Evolutionary conservation across 345 rosid genomes (phyloP).

Genomic region (Eucalyptus fibrosa): DNA sequence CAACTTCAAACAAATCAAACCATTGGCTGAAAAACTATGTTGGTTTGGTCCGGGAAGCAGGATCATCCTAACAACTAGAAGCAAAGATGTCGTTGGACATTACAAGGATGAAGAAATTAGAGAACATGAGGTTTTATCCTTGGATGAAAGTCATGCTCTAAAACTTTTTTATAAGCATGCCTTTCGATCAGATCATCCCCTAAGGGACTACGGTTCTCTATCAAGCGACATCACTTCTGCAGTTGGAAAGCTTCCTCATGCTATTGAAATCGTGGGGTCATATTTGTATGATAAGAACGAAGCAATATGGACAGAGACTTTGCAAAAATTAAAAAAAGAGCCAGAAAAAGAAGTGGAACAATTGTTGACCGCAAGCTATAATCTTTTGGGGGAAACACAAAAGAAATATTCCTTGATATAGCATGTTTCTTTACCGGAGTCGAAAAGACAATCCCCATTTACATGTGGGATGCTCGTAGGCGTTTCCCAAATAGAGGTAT

Average conservation of each 20-base stretch:
- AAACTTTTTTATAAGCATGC: too few species aligned
- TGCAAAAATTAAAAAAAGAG: rapidly evolving
- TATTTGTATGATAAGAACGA: rapidly evolving
- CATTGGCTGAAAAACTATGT: rapidly evolving
- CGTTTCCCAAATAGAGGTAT: rapidly evolving
- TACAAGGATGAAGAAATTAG: rapidly evolving
- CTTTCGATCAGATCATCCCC: rapidly evolving
- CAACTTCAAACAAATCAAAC: rapidly evolving
- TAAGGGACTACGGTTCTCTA: rapidly evolving
- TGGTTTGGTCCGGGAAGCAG: rapidly evolving
- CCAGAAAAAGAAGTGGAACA: rapidly evolving
- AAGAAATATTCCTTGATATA: too few species aligned
- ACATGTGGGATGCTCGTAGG: rapidly evolving
- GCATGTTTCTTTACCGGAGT: too few species aligned
- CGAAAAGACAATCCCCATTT: rapidly evolving
- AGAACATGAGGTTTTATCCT: rapidly evolving
- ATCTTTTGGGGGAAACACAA: too few species aligned
- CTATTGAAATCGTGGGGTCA: neutral
- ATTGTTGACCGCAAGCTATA: rapidly evolving
- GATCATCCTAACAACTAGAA: too few species aligned
- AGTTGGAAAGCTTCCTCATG: neutral
- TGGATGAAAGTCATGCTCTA: rapidly evolving
- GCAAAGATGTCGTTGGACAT: rapidly evolving
- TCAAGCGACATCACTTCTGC: rapidly evolving
- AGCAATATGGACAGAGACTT: neutral